These are phyloP conservation scores for Kazachstania viticola DNA, from an alignment of 805 yeast genomes.

Conservation along the genomic window DNA sequence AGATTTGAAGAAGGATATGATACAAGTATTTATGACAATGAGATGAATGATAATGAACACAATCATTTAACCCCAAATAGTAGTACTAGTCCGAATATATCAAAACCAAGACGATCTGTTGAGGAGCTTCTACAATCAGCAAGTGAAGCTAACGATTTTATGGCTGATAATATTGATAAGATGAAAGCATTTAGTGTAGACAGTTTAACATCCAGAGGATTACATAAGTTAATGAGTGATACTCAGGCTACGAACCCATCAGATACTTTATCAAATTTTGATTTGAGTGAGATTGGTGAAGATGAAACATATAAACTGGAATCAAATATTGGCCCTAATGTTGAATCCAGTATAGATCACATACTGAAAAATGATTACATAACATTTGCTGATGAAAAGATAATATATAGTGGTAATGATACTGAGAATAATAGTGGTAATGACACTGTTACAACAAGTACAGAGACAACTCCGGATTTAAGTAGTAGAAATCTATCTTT, in stretches of 20 bases:
- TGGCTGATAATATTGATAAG: constrained; percentile 13
- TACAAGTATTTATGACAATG: background rate
- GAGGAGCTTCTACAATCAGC: constrained; percentile 20
- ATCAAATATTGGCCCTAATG: background rate
- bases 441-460: background rate
- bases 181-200: constrained; percentile 7
- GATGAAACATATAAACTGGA: constrained; percentile 8
- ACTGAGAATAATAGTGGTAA: background rate
- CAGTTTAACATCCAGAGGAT: constrained; percentile 2
- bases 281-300: constrained; percentile 16
- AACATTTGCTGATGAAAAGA: constrained; percentile 1
- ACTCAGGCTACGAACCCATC: constrained; percentile 10
- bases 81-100: too few relatives aligned
- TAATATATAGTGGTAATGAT: constrained; percentile 1
- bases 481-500: background rate
- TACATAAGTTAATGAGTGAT: constrained; percentile 9
- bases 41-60: background rate
- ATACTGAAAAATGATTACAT: constrained; percentile 3
- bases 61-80: constrained; percentile 1
- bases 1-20: constrained; percentile 7
- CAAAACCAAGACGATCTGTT: too few relatives aligned
- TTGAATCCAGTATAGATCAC: constrained; percentile 1
- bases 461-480: background rate
- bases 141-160: constrained; percentile 9
- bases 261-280: constrained; percentile 22